Conservation (phyloP, 73 alveolate species). For the Paraurostyla sp. region DNA sequence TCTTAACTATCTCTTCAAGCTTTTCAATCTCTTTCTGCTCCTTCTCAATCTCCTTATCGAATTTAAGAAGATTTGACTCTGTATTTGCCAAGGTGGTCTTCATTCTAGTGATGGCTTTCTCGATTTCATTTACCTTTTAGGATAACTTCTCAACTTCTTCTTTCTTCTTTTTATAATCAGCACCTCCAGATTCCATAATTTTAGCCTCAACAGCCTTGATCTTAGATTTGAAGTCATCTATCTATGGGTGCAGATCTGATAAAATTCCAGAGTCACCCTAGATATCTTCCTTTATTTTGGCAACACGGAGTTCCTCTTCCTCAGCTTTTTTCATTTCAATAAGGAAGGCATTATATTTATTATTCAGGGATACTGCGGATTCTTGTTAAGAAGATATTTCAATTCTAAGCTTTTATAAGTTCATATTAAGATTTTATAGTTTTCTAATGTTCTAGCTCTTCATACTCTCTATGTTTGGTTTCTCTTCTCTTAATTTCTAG, state of each 20-base stretch:
- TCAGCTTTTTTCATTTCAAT: conserved; percentile 70
- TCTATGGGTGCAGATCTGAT: conserved; percentile 21
- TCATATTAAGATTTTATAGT: conserved; percentile 38
- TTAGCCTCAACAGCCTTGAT: conserved; percentile 44
- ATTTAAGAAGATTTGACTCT: conserved; percentile 33
- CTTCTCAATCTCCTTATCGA: conserved; percentile 65
- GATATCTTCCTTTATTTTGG: conserved; percentile 7
- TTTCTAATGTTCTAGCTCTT: conserved; percentile 41
- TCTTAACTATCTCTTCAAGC: conserved; percentile 16
- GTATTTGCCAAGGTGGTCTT: conserved; percentile 63
- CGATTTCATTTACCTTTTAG: conserved; percentile 71
- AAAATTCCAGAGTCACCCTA: neutral
- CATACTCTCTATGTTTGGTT: conserved; percentile 49
- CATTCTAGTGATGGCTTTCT: conserved; percentile 75
- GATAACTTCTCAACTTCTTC: conserved; percentile 71
- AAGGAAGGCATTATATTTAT: conserved; percentile 46
- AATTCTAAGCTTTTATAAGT: conserved; percentile 40
- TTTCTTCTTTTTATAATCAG: conserved; percentile 69
- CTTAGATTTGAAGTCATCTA: conserved; percentile 30
- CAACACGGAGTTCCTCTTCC: conserved; percentile 59
- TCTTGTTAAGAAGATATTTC: conserved; percentile 34
- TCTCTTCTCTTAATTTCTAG: conserved; percentile 61
- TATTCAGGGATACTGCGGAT: neutral
- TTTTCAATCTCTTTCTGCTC: conserved; percentile 68
- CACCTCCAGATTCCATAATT: conserved; percentile 51